Base-by-base conservation (phyloP, 2,329 filamentous ascomycete species). In the Teratosphaeria zuluensis region DNA sequence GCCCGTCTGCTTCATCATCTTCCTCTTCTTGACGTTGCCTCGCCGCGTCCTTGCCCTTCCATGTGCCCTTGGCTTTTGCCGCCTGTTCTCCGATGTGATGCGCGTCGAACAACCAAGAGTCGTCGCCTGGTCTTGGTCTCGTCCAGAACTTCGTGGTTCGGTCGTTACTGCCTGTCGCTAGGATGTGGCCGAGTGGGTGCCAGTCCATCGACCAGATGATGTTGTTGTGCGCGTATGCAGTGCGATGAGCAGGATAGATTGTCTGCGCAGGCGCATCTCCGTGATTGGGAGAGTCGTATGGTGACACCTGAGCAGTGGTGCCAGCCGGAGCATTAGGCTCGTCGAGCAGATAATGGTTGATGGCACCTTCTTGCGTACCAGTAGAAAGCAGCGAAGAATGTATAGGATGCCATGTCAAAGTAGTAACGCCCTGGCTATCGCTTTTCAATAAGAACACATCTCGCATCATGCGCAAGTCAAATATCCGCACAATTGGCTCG, bases 181-280 rank as follows among this genome's bases (percentile, higher is more conserved):
- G 82, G 63, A 99, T 92, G 70, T 99, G 94, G 31, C 94, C 94
- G 0, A 97, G 81, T 0, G 94, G 94, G 71, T 99, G 94, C 92
- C 94, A 99, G 76, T 96, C 92, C 55, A 99, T 82, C 19, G 92
- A 95, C 94, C 94, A 99, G 64, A 99, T 94, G 19, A 91, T 90
- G 71, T 92, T 95, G 66, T 95, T 89, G 72, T 99, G 94, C 0
- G 94, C 94, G 69, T 87, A 92, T 7, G 88, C 84, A 33, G 96
- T 77, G 68, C 85, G 88, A 77, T 97, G 92, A 3, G 91, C 90
- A 1, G 94, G 94, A 71, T 90, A 90, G 61, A 99, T 89, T n/a
- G 90, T 88, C 73, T 96, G 92, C 0, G 90, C 85, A 0, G 91
- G 86, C 0, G 90, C 87, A 54, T 88, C 89, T 28, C 83, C 75